Base-by-base conservation (phyloP, 257 asterid species). In the Solanum sitiens region DNA sequence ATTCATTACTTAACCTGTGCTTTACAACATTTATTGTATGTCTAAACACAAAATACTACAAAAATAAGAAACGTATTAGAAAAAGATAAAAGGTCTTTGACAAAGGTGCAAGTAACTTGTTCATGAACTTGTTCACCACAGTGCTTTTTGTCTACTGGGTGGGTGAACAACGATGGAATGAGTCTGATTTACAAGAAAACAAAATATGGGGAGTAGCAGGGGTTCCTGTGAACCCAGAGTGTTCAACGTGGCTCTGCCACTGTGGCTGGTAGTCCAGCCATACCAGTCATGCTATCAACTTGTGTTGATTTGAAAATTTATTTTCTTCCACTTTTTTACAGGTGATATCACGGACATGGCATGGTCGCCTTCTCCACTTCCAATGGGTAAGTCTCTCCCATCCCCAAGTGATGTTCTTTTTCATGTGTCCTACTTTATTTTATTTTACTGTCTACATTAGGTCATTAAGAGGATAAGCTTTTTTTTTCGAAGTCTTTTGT, bases 301-400 rank as follows among this genome's bases (percentile, higher is more conserved):
- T 67, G 37, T 13, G 13, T 18, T 86, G 72, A 32, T 39, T n/a
- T 65, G 59, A 20, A 71, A 35, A 74, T 12, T 85, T 21, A 42
- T 88, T 3, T 37, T 37, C 83, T 32, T 76, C 83, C 80, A 45
- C 89, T 65, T 44, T 18, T 35, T 85, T 89, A 93, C 95, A 97
- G 99, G 98, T 90, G 98, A 92, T 61, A 94, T 97, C 85, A 93
- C 97, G 4, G 97, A 93, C 90, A 92, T 96, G 93, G 91, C 87
- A 88, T 97, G 99, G 99, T 93, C 99, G 27, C 99, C 99, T 59
- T 86, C 92, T 37, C 83, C 92, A 50, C 84, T 96, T 88, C 93
- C 91, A 76, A 83, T 86, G 87, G 99, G 99, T 94, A 93, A 89
- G 89, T 87, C 74, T 61, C 87, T 16, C 47, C 61, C 61, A 85